These are phyloP conservation scores for Thraustotheca clavata DNA, from an alignment of 352 stramenopile genomes.

Conservation along the genomic window DNA sequence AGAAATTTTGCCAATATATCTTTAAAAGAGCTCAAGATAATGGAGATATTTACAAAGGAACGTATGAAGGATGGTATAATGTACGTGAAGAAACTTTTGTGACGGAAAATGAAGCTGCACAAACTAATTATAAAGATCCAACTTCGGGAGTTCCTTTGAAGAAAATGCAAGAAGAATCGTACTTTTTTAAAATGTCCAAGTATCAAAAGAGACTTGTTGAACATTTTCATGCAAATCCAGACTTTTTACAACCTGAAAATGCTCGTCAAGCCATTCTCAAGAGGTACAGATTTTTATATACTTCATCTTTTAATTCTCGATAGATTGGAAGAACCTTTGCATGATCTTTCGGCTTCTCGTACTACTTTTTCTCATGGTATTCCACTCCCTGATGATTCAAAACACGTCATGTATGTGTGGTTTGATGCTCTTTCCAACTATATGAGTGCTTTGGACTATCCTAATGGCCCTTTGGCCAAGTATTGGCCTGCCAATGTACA, in stretches of 20 bases:
- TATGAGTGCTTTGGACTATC: constrained; percentile 93
- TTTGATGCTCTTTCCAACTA: constrained; percentile 99
- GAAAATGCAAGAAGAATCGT: constrained; percentile 97
- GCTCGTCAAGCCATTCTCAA: constrained; percentile 92
- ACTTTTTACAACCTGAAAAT: constrained; percentile 95
- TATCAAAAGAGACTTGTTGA: constrained; percentile 94
- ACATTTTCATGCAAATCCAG: constrained; percentile 91
- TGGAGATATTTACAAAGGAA: constrained; percentile 96
- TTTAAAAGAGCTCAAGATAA: constrained; percentile 86
- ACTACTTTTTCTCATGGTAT: constrained; percentile 96
- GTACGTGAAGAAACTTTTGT: constrained; percentile 98
- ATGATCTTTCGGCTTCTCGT: constrained; percentile 95
- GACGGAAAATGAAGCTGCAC: constrained; percentile 94
- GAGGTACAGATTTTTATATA: constrained; percentile 34
- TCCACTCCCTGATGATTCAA: constrained; percentile 88
- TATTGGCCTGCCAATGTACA: constrained; percentile 80
- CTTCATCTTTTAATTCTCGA: background rate
- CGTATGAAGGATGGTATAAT: constrained; percentile 99
- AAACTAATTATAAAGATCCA: constrained; percentile 94
- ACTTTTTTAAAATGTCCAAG: constrained; percentile 99
- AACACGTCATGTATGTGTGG: constrained; percentile 99
- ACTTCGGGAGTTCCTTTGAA: constrained; percentile 90
- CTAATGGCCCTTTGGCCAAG: constrained; percentile 59
- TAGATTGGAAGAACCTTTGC: constrained; percentile 82
- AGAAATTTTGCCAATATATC: constrained; percentile 91